Base-by-base conservation (phyloP, 225 moss, liverwort and hornwort species). In the Polytrichum formosum region DNA sequence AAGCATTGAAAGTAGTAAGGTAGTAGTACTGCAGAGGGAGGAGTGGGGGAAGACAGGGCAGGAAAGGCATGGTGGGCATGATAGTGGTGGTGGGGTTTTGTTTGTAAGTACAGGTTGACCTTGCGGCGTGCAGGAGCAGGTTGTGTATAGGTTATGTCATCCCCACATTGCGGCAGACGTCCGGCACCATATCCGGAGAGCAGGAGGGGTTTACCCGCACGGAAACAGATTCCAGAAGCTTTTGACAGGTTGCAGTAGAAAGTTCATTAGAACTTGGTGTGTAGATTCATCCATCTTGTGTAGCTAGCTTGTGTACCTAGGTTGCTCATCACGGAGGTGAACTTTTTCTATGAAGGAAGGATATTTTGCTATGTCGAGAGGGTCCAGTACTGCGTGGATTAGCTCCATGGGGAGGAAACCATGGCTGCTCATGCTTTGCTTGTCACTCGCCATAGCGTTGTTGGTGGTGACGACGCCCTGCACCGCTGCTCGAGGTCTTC, bases 341-440 rank as follows among this genome's bases (percentile, higher is more conserved):
- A 13, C 4, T 0, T 13, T 35, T 37, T 37, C 10, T 16, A 5
- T 1, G 13, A 46, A 46, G 13, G 46, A 16, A 46, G 46, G 46
- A 16, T 13, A 3, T 46, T 30, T 30, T 30, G 30, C 30, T 46
- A 46, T 46, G 13, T 46, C 4, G 13, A 46, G 46, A 46, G 46
- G 59, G 21, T 22, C 21, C 46, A 3, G 46, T 16, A 46, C 13
- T 46, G 46, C 4, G 13, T 46, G 46, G 46, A 13, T 46, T 46
- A 16, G 13, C 46, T 46, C 22, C 17, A 66, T 60, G 26, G 29
- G 16, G 35, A 73, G 54, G 67, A 61, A 70, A 30, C 69, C 27
- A 54, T 72, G 63, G 68, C 35, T 73, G 55, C 18, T 46, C 46
- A 46, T 84, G 54, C 46, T 84, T 25, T 81, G 78, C 59, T 6